Evolutionary conservation across 805 yeast species (phyloP).

Genomic region (Jamesozyma piceae): DNA sequence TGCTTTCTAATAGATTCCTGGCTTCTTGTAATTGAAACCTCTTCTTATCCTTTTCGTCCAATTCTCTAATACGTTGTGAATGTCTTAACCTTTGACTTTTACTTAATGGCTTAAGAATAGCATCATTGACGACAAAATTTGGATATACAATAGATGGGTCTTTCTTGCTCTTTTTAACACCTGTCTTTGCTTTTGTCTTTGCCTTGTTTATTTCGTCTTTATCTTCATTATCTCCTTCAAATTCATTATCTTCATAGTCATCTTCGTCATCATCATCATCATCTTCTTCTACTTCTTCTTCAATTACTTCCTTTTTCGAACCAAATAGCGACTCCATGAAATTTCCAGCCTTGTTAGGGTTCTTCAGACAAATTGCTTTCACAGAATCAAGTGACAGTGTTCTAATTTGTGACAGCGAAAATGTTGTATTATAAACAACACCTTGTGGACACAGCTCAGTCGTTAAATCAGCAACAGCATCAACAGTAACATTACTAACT

Average conservation of each 20-base stretch:
- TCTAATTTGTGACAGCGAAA: constrained; percentile 41
- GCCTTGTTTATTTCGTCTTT: constrained; percentile 11
- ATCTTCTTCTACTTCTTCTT: constrained; percentile 21
- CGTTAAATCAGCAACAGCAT: constrained; percentile 29
- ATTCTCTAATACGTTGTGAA: constrained; percentile 37
- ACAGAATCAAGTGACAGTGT: constrained; percentile 40
- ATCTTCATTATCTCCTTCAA: constrained; percentile 7
- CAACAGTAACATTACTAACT: constrained; percentile 12
- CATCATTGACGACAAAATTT: not conserved
- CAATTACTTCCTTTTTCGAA: constrained; percentile 9
- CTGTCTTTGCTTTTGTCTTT: constrained; percentile 7
- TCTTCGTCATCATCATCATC: constrained; percentile 5
- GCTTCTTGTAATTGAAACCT: constrained; percentile 48
- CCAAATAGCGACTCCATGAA: too few relatives aligned
- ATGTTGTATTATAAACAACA: constrained; percentile 33
- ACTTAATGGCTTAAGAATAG: constrained; percentile 3
- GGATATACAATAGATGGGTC: constrained; percentile 1
- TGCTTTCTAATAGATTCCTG: constrained; percentile 61
- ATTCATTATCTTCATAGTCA: constrained; percentile 1
- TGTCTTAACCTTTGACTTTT: constrained; percentile 1
- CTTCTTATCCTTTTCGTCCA: constrained; percentile 43
- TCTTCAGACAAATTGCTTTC: constrained; percentile 35
- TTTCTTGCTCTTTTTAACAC: too few relatives aligned
- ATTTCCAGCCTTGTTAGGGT: not conserved
- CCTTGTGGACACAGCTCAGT: constrained; percentile 33